Evolutionary conservation across 225 moss, liverwort and hornwort genomes (phyloP).

Genomic region (Anthoceros angustus): DNA sequence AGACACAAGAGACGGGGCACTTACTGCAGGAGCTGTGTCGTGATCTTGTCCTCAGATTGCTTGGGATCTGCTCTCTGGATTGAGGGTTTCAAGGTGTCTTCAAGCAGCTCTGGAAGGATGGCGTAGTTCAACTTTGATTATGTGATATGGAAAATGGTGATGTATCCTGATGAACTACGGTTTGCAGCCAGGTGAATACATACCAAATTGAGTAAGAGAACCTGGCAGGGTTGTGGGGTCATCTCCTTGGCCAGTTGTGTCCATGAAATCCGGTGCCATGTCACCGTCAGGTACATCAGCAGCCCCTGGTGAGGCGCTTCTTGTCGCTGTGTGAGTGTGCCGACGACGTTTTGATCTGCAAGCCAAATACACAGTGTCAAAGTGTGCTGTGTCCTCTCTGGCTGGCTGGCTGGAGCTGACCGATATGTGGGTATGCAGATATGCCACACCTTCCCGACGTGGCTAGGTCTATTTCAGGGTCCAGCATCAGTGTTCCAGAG

Average conservation of each 20-base stretch:
- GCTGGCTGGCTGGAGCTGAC: too few relatives aligned
- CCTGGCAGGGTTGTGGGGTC: conserved; percentile 7
- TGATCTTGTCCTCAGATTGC: conserved; percentile 11
- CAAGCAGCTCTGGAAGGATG: conserved; percentile 14
- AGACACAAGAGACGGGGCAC: conserved; percentile 1
- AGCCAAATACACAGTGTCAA: too few relatives aligned
- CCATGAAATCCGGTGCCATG: background rate
- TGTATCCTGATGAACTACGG: background rate
- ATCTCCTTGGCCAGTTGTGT: background rate
- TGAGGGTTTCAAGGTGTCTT: conserved; percentile 18
- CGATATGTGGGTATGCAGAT: background rate
- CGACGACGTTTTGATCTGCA: background rate
- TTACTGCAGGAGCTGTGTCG: conserved; percentile 24
- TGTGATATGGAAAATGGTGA: too few relatives aligned
- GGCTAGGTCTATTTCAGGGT: conserved; percentile 18
- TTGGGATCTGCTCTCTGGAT: conserved; percentile 9
- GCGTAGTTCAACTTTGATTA: background rate
- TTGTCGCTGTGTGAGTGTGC: background rate
- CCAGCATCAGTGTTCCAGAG: conserved; percentile 22
- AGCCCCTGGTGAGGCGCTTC: background rate
- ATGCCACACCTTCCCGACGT: conserved; percentile 17
- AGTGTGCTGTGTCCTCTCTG: too few relatives aligned
- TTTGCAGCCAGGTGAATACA: background rate
- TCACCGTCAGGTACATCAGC: background rate
- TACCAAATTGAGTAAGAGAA: conserved; percentile 28